phyloP scores from a whole-genome alignment of 495 filamentous ascomycete genomes.

The Aspergillus incahuasiensis region DNA sequence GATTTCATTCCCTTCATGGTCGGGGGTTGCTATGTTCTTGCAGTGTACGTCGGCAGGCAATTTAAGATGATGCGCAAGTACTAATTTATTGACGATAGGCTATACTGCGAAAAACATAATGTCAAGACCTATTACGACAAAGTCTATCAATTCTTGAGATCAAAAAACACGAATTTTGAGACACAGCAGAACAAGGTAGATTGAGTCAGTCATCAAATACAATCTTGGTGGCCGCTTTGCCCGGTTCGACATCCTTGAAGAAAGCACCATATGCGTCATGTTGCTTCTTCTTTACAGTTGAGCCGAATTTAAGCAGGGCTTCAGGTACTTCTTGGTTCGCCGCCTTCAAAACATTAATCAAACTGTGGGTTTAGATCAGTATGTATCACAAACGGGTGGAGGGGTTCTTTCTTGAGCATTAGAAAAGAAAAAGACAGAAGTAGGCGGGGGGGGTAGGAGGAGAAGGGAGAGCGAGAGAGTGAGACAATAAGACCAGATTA shows the following conservation, averaged over 20 bases:
- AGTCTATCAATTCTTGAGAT: conserved; percentile 26
- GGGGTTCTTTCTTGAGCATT: too few relatives aligned
- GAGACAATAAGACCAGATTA: too few relatives aligned
- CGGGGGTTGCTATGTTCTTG: conserved; percentile 48
- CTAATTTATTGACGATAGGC: conserved; percentile 34
- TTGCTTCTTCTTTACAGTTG: conserved; percentile 97
- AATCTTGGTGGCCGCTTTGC: conserved; percentile 86
- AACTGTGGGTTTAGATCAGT: conserved; percentile 29
- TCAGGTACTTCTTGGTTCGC: conserved; percentile 88
- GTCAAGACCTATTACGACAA: conserved; percentile 45
- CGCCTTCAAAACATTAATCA: conserved; percentile 88
- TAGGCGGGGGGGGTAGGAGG: too few relatives aligned
- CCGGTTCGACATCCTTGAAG: conserved; percentile 73
- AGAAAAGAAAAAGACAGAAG: conserved; percentile 19
- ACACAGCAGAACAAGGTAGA: conserved; percentile 7
- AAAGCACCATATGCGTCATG: conserved; percentile 92
- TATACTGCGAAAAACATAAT: conserved; percentile 57
- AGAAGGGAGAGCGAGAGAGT: too few relatives aligned
- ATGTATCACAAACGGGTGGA: too few relatives aligned
- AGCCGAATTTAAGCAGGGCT: conserved; percentile 84
- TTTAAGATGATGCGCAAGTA: background rate
- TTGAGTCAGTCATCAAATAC: conserved; percentile 67
- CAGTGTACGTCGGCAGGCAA: conserved; percentile 51
- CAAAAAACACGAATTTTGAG: conserved; percentile 20
- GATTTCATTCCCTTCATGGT: conserved; percentile 47